Percentiles rank a stretch among this genome's conserved stretches.
phyloP scores from a whole-genome alignment of 371 early-diverging fungal species.

The Zopfochytrium polystomum region DNA sequence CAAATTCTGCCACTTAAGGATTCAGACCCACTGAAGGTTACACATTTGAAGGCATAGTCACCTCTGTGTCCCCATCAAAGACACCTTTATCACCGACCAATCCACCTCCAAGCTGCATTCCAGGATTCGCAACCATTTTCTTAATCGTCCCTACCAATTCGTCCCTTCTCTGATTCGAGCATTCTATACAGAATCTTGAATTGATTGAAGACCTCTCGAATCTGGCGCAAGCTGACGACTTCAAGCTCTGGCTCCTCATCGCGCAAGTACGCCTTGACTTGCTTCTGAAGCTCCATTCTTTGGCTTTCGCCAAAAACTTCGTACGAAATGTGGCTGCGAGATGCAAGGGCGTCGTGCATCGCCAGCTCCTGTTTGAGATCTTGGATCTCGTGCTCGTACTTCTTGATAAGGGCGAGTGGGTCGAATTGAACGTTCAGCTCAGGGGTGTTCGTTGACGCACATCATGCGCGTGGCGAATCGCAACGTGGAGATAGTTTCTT shows the following conservation, averaged over 20 bases:
- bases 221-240: slow-evolving; percentile 53
- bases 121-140: no score
- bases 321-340: slow-evolving; percentile 51
- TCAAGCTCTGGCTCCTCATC: slow-evolving; percentile 48
- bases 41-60: not conserved
- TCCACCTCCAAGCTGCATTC: slow-evolving; percentile 14
- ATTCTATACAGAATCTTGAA: slow-evolving; percentile 44
- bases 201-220: slow-evolving; percentile 43
- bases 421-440: slow-evolving; percentile 54
- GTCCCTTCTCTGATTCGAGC: slow-evolving; percentile 40
- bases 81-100: slow-evolving; percentile 13
- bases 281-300: slow-evolving; percentile 41
- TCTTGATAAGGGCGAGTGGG: slow-evolving; percentile 53
- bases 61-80: not conserved
- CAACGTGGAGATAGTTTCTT: slow-evolving; percentile 67
- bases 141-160: slow-evolving; percentile 20
- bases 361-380: slow-evolving; percentile 57
- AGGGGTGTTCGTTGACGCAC: slow-evolving; percentile 52
- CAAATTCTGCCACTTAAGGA: slow-evolving; percentile 1
- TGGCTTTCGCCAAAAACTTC: slow-evolving; percentile 51
- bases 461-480: slow-evolving; percentile 59
- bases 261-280: slow-evolving; percentile 43
- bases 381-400: slow-evolving; percentile 51
- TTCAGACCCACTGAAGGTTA: not conserved
- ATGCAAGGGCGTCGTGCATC: slow-evolving; percentile 53